phyloP scores from a whole-genome alignment of 768 basidiomycete genomes.

The Rhodosporidiobolus sp. region DNA sequence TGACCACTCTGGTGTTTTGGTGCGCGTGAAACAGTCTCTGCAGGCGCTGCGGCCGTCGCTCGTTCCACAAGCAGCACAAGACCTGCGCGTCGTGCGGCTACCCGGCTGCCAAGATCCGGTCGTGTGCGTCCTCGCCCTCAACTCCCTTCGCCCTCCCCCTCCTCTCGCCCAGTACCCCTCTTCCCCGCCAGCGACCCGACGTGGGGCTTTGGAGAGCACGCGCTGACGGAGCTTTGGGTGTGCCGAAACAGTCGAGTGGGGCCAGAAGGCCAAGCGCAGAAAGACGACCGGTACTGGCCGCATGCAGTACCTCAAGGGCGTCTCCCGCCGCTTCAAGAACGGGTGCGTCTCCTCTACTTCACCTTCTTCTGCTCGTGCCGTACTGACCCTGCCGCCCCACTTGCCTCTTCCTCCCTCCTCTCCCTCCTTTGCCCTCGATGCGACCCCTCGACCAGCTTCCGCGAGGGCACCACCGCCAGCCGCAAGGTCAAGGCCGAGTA shows the following conservation, averaged over 20 bases:
- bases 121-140: constrained; percentile 56
- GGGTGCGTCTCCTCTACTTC: constrained; percentile 58
- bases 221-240: no score
- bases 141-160: background rate
- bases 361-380: background rate
- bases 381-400: background rate
- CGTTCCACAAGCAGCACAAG: constrained; percentile 99
- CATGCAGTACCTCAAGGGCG: constrained; percentile 88
- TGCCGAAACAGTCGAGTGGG: constrained; percentile 78
- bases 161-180: background rate
- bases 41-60: constrained; percentile 89
- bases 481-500: constrained; percentile 65
- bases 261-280: constrained; percentile 97
- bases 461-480: constrained; percentile 87
- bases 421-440: background rate
- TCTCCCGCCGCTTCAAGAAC: constrained; percentile 96
- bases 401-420: background rate
- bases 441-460: constrained; percentile 46
- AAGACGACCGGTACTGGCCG: constrained; percentile 98
- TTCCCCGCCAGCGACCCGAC: background rate
- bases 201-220: background rate
- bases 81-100: constrained; percentile 95
- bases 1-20: no score
- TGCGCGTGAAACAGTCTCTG: constrained; percentile 81
- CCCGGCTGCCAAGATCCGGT: constrained; percentile 89